Evolutionary conservation across 2,329 filamentous ascomycete species (phyloP).

Genomic region (Colletotrichum sansevieriae): DNA sequence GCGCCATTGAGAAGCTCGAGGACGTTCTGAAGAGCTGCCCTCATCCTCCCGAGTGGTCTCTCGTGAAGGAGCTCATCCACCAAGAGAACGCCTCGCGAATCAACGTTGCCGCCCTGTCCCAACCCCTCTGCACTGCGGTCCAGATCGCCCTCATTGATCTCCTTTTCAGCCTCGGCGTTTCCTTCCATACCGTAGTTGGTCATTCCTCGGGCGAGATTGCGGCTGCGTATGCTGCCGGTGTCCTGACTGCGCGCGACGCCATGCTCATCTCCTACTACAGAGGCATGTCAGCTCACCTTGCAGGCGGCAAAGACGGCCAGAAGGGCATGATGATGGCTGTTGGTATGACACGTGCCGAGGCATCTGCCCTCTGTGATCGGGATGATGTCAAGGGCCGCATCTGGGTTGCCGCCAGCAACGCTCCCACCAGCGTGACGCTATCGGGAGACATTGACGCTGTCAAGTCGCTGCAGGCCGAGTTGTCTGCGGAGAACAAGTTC

Average conservation of each 20-base stretch:
- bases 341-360: slow-evolving; percentile 42
- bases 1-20: slow-evolving; percentile 42
- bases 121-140: slow-evolving; percentile 43
- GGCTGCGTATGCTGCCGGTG: slow-evolving; percentile 53
- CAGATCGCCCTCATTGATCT: slow-evolving; percentile 45
- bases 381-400: slow-evolving; percentile 43
- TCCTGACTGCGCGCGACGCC: slow-evolving; percentile 41
- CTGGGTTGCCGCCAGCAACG: slow-evolving; percentile 46
- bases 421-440: slow-evolving; percentile 49
- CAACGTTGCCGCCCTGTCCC: slow-evolving; percentile 43
- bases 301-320: slow-evolving; percentile 28
- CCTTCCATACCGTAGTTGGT: slow-evolving; percentile 43
- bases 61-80: slow-evolving; percentile 44
- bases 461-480: slow-evolving; percentile 42
- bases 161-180: slow-evolving; percentile 34
- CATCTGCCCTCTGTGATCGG: slow-evolving; percentile 39
- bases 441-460: slow-evolving; percentile 49
- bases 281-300: slow-evolving; percentile 41
- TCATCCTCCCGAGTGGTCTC: slow-evolving; percentile 17
- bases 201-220: slow-evolving; percentile 49
- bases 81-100: slow-evolving; percentile 38
- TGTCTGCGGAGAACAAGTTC: slow-evolving; percentile 49
- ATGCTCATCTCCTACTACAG: slow-evolving; percentile 45
- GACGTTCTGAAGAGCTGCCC: slow-evolving; percentile 26
- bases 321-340: slow-evolving; percentile 45